Conservation (phyloP, 441 rosid species). For the Aquilaria agallochum region DNA sequence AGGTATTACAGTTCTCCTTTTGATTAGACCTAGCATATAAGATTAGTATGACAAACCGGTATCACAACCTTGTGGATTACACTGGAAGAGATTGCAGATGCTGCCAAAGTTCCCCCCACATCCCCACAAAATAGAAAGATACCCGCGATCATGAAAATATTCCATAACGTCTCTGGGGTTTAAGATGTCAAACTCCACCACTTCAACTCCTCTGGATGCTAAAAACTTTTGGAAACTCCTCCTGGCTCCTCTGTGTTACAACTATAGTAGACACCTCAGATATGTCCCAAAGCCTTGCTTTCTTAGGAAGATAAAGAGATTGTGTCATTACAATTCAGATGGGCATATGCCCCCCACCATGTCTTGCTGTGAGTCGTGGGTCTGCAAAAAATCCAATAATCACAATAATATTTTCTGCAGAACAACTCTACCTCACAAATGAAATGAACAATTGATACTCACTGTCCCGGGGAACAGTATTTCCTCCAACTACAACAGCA, state of each 20-base stretch:
- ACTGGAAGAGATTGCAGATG: conserved; percentile 85
- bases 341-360: conserved; percentile 86
- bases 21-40: neutral
- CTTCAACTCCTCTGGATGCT: conserved; percentile 88
- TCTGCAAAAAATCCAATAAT: conserved; percentile 27
- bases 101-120: conserved; percentile 91
- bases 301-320: conserved; percentile 78
- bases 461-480: conserved; percentile 85
- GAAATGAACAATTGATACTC: conserved; percentile 17
- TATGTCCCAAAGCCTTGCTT: conserved; percentile 87
- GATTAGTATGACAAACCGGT: neutral
- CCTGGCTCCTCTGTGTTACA: conserved; percentile 91
- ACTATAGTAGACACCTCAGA: conserved; percentile 80
- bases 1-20: neutral
- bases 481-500: conserved; percentile 90
- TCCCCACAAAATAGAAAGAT: conserved; percentile 89
- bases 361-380: conserved; percentile 83
- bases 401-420: conserved; percentile 6
- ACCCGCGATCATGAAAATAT: conserved; percentile 83
- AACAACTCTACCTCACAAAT: conserved; percentile 4
- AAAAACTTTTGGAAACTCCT: conserved; percentile 75
- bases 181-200: conserved; percentile 90
- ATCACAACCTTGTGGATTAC: conserved; percentile 77
- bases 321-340: conserved; percentile 79
- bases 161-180: conserved; percentile 94